These are phyloP conservation scores for Zarea fungicola DNA, from an alignment of 2,329 filamentous ascomycete species.

Conservation along the genomic window DNA sequence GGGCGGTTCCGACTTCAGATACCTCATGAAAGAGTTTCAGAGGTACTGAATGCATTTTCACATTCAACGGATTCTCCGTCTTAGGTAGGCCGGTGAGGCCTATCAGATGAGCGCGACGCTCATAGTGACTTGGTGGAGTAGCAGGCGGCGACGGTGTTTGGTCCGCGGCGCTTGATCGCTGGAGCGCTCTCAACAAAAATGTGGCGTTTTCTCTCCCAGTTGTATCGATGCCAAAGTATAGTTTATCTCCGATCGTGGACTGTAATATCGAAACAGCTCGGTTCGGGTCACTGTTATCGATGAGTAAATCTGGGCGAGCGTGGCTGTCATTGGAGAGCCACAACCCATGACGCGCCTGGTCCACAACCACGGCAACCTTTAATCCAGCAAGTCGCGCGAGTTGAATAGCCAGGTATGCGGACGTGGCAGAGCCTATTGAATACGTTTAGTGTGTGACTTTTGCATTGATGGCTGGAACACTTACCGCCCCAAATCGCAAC, in stretches of 20 bases:
- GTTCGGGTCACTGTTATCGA: constrained; percentile 61
- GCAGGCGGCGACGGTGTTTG: constrained; percentile 31
- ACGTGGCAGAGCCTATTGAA: constrained; percentile 59
- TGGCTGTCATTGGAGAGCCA: constrained; percentile 43
- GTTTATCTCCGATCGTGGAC: constrained; percentile 48
- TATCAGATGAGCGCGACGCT: constrained; percentile 48
- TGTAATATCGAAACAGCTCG: constrained; percentile 62
- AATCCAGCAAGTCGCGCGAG: constrained; percentile 62
- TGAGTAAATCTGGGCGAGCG: constrained; percentile 54
- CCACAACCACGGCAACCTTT: constrained; percentile 60
- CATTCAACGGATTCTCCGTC: constrained; percentile 34
- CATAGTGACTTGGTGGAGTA: constrained; percentile 27
- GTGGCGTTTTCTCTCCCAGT: constrained; percentile 59
- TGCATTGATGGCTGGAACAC: constrained; percentile 14
- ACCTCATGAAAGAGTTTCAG: constrained; percentile 73
- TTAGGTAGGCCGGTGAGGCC: constrained; percentile 66
- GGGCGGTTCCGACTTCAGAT: constrained; percentile 53
- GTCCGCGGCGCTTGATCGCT: neutral
- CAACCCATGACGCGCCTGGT: constrained; percentile 60
- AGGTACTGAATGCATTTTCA: constrained; percentile 60
- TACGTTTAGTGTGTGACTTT: constrained; percentile 12
- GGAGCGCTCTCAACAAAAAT: constrained; percentile 50
- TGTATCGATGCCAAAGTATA: constrained; percentile 66
- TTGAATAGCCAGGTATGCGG: constrained; percentile 61
- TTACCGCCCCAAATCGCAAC: constrained; percentile 67